These are phyloP conservation scores for Penicillium ucsense DNA, from an alignment of 495 filamentous ascomycete species.

Conservation along the genomic window DNA sequence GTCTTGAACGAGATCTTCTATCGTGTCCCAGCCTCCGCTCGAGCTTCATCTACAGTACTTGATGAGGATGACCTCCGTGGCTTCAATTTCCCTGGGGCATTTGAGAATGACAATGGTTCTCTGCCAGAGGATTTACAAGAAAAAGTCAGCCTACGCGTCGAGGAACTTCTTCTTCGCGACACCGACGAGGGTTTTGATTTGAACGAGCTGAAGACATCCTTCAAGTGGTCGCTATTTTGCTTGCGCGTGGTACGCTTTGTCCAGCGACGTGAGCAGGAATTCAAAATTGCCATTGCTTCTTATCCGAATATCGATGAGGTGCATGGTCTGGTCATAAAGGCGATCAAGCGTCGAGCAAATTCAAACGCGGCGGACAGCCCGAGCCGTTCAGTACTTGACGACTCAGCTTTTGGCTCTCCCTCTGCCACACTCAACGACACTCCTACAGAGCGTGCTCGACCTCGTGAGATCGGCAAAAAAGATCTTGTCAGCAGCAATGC, in stretches of 20 bases:
- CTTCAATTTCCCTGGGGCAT: conserved; percentile 15
- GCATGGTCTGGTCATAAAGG: not conserved
- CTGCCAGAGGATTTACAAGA: conserved; percentile 23
- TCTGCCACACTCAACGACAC: not conserved
- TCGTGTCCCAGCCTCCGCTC: conserved; percentile 1
- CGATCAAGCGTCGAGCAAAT: not conserved
- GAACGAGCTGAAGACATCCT: conserved; percentile 15
- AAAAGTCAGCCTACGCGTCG: conserved; percentile 21
- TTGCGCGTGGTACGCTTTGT: conserved; percentile 25
- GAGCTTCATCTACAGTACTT: no score
- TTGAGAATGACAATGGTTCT: conserved; percentile 21
- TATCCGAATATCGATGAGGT: not conserved
- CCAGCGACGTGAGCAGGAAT: conserved; percentile 23
- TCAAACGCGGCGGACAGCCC: not conserved
- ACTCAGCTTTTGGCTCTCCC: not conserved
- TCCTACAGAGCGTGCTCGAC: not conserved
- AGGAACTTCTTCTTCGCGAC: conserved; percentile 20
- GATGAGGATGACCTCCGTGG: conserved; percentile 16
- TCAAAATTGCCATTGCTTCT: conserved; percentile 4
- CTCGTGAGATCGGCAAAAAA: no score
- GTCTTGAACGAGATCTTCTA: conserved; percentile 22
- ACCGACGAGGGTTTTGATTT: conserved; percentile 16
- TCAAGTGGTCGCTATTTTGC: conserved; percentile 25
- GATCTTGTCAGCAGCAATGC: no score
- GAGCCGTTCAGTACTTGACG: not conserved